Conservation (phyloP, 495 filamentous ascomycete species). For the Bathelium albidoporum region DNA sequence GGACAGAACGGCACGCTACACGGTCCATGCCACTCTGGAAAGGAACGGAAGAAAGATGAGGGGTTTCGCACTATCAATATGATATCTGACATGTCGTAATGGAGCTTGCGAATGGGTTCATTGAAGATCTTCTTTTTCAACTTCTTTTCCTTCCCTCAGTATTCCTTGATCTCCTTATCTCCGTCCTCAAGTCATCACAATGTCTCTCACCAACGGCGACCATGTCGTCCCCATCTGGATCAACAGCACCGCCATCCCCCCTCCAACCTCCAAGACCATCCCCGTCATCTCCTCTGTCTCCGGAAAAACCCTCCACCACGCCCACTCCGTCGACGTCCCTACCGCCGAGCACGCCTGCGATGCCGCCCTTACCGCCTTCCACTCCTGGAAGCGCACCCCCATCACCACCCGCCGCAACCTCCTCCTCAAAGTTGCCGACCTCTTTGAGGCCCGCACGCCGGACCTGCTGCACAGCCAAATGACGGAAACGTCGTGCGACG, state of each 20-base stretch:
- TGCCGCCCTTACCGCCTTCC: conserved; percentile 15
- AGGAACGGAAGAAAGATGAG: no score
- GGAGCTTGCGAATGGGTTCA: not conserved
- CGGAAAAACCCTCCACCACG: conserved; percentile 15
- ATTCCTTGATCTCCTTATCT: not conserved
- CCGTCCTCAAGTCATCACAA: not conserved
- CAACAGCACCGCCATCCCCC: conserved; percentile 9
- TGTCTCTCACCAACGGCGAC: not conserved
- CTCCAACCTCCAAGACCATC: conserved; percentile 5
- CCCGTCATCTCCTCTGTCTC: conserved; percentile 13
- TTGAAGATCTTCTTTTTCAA: not conserved
- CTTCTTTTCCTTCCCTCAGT: not conserved
- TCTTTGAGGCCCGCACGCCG: conserved; percentile 9
- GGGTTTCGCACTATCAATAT: not conserved
- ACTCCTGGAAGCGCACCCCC: conserved; percentile 16
- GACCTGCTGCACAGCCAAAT: conserved; percentile 18
- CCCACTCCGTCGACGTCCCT: conserved; percentile 5
- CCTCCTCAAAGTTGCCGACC: conserved; percentile 11
- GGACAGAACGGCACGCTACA: not conserved
- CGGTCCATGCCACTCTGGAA: not conserved
- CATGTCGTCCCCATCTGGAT: conserved; percentile 14
- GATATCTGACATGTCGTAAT: conserved; percentile 3
- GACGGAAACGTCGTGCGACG: conserved; percentile 19
- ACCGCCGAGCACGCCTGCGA: conserved; percentile 15
- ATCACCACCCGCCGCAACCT: conserved; percentile 13